phyloP scores from a whole-genome alignment of 1,139 yeast species.

The Pichia sp. region DNA sequence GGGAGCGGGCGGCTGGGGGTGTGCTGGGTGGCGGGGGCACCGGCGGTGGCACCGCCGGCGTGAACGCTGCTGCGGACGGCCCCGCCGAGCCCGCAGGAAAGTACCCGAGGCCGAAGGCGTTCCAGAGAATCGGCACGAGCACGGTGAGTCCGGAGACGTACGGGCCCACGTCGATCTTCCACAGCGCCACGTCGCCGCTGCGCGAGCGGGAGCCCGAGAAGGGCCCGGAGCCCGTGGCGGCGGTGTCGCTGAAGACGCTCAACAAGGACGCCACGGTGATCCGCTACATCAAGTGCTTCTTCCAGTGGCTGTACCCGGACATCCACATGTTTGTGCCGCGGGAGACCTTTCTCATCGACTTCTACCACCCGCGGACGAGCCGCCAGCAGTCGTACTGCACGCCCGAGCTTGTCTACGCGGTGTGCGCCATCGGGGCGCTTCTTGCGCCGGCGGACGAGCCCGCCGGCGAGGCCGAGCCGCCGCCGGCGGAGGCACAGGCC shows the following conservation, averaged over 20 bases:
- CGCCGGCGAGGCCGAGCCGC: too few species aligned
- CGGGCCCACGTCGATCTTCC: constrained; percentile 21
- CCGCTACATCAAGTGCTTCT: constrained; percentile 44
- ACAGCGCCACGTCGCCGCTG: background rate
- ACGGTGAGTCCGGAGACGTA: constrained; percentile 9
- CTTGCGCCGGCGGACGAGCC: constrained; percentile 32
- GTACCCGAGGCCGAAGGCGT: constrained; percentile 18
- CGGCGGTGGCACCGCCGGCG: background rate
- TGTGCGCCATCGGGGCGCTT: constrained; percentile 52
- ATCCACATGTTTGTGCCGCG: constrained; percentile 59
- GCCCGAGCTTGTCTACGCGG: constrained; percentile 47
- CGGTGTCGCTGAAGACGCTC: constrained; percentile 4
- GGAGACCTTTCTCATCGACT: constrained; percentile 59
- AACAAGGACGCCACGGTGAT: constrained; percentile 16
- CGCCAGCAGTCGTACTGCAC: constrained; percentile 38
- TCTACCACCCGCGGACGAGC: constrained; percentile 35
- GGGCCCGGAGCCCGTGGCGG: background rate
- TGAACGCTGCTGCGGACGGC: too few species aligned
- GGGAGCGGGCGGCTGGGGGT: background rate
- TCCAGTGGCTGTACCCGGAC: constrained; percentile 64
- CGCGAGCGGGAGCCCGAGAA: background rate
- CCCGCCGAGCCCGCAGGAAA: too few species aligned
- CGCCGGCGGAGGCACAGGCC: too few species aligned
- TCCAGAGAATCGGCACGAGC: background rate
- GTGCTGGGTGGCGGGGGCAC: too few species aligned